These are phyloP conservation scores for Metschnikowia reukaufii DNA, from an alignment of 805 yeast genomes.

Conservation along the genomic window DNA sequence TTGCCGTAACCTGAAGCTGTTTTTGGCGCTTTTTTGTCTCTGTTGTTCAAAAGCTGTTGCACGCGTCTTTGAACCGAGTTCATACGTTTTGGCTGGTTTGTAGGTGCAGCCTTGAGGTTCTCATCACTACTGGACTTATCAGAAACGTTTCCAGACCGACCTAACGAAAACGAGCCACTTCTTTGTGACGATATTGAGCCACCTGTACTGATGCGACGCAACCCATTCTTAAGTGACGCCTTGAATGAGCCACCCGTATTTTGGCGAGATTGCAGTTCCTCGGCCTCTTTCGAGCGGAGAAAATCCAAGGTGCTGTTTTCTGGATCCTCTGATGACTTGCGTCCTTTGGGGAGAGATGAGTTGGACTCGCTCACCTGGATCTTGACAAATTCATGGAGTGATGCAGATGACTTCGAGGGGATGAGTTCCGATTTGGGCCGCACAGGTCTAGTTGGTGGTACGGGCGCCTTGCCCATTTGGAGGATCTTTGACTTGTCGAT, in stretches of 20 bases:
- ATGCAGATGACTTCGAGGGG: slow-evolving; percentile 11
- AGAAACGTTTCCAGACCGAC: slow-evolving; percentile 9
- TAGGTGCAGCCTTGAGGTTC: background rate
- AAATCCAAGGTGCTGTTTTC: slow-evolving; percentile 35
- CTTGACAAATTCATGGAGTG: slow-evolving; percentile 33
- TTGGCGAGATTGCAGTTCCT: slow-evolving; percentile 21
- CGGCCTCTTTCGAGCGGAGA: slow-evolving; percentile 34
- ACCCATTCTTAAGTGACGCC: slow-evolving; percentile 30
- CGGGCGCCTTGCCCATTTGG: slow-evolving; percentile 7
- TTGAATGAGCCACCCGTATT: slow-evolving; percentile 45
- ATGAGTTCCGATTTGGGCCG: slow-evolving; percentile 19
- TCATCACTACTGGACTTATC: slow-evolving; percentile 9
- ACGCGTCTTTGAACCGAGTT: slow-evolving; percentile 56
- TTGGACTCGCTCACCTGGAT: slow-evolving; percentile 30
- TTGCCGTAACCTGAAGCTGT: slow-evolving; percentile 85
- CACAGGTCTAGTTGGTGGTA: background rate
- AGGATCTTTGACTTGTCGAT: slow-evolving; percentile 41
- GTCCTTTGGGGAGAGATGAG: slow-evolving; percentile 19
- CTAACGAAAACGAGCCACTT: slow-evolving; percentile 11
- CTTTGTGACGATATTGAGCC: slow-evolving; percentile 23
- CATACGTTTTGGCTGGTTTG: slow-evolving; percentile 13
- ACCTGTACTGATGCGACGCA: slow-evolving; percentile 43
- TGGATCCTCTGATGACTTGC: slow-evolving; percentile 22
- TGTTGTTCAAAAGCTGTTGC: slow-evolving; percentile 46
- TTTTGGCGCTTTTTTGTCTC: slow-evolving; percentile 44